phyloP scores from a whole-genome alignment of 129 eudicot genomes.

The Calendula officinalis region DNA sequence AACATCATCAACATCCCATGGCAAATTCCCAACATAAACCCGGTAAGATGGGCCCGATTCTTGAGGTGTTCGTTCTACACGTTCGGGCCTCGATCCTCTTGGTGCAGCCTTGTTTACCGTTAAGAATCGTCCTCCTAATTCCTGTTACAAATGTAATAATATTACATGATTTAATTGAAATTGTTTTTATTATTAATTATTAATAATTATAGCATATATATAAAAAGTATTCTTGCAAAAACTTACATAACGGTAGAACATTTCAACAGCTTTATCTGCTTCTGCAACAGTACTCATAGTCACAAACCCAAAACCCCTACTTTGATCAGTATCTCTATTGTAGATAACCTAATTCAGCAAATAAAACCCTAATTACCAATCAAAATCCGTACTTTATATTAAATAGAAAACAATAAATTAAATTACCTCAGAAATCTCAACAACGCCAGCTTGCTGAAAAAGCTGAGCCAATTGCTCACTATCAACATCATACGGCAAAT shows the following conservation, averaged over 20 bases:
- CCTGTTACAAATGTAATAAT: conserved; percentile 38
- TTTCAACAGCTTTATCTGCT: conserved; percentile 77
- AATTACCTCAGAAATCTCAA: conserved; percentile 74
- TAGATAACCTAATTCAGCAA: conserved; percentile 55
- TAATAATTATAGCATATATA: neutral
- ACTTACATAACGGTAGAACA: conserved; percentile 64
- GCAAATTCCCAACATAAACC: conserved; percentile 78
- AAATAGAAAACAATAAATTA: neutral
- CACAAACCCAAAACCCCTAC: conserved; percentile 89
- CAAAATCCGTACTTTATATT: neutral
- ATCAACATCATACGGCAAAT: conserved; percentile 75
- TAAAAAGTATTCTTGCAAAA: neutral
- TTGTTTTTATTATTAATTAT: neutral
- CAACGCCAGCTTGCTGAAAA: conserved; percentile 81
- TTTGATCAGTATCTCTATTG: conserved; percentile 73
- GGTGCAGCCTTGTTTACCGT: conserved; percentile 93
- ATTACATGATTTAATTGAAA: neutral
- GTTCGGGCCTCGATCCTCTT: conserved; percentile 68
- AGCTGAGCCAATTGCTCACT: conserved; percentile 75
- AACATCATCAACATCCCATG: conserved; percentile 73
- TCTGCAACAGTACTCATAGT: conserved; percentile 85
- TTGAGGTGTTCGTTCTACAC: conserved; percentile 50
- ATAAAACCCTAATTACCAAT: neutral
- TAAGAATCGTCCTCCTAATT: conserved; percentile 55
- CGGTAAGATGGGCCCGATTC: conserved; percentile 47